Percentiles rank a stretch among this genome's conserved stretches.
Evolutionary conservation across 2,329 filamentous ascomycete species (phyloP).

Genomic region (Fusarium duplospermum): DNA sequence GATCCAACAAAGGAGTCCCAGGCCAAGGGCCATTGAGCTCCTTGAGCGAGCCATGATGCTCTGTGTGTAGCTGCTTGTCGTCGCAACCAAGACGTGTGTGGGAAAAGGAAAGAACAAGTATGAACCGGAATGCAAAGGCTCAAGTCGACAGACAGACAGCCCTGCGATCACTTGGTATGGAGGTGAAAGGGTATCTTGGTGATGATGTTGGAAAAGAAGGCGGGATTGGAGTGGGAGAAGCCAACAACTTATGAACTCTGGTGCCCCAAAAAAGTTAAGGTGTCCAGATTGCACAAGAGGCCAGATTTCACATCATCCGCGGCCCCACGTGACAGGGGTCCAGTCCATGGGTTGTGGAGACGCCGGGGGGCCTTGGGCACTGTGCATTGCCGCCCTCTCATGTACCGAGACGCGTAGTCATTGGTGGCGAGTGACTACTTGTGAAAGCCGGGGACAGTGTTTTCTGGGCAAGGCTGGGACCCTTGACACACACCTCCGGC

Average conservation of each 20-base stretch:
- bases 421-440: background rate
- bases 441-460: conserved; percentile 31
- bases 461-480: conserved; percentile 24
- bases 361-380: conserved; percentile 18
- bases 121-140: conserved; percentile 39
- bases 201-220: conserved; percentile 44
- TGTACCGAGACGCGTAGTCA: background rate
- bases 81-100: conserved; percentile 35
- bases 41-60: conserved; percentile 67
- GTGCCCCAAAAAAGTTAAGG: conserved; percentile 53
- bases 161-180: conserved; percentile 46
- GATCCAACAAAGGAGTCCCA: conserved; percentile 93
- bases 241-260: conserved; percentile 52
- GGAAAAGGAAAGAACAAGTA: conserved; percentile 41
- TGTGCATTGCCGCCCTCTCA: conserved; percentile 33
- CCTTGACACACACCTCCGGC: conserved; percentile 25
- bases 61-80: conserved; percentile 35
- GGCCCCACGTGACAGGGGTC: conserved; percentile 51
- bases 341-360: background rate
- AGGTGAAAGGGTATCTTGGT: conserved; percentile 46
- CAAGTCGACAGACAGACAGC: conserved; percentile 40
- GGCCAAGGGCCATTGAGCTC: conserved; percentile 79
- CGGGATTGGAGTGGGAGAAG: conserved; percentile 46
- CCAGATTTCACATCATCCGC: conserved; percentile 59
- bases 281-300: conserved; percentile 61